Base-by-base conservation (phyloP, 163 green algal species). In the Coccomyxa subellipsoidea region DNA sequence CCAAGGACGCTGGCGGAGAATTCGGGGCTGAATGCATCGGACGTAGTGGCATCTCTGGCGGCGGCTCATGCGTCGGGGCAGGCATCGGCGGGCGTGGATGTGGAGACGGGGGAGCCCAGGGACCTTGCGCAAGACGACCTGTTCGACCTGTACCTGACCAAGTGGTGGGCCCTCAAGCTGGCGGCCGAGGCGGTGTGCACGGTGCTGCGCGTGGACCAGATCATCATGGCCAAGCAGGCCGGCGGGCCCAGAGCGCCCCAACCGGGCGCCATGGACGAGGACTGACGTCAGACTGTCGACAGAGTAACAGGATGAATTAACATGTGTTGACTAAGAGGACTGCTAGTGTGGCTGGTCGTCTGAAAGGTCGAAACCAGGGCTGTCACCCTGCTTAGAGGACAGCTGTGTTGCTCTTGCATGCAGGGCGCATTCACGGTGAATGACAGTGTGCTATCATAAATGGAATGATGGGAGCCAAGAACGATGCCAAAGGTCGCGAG, bases 151-250 rank as follows among this genome's bases (percentile, higher is more conserved):
- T 97, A 91, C 87, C 84, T 83, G 21, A 90, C 92, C 59, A 99
- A 96, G 90, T 93, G 87, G 86, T 99, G 96, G 96, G 96, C 94
- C 7, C 87, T 99, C 40, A 95, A 95, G 89, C 91, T 99, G 59
- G 93, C 96, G 6, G 90, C 92, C 6, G 97, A 99, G 69, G 97
- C 96, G 23, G 97, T 95, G 8, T 84, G 85, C 34, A 99, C 97
- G 6, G 92, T 99, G 34, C 91, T 99, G 70, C 91, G 94, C 27
- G 96, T 99, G 34, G 97, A 99, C 85, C 96, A 99, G 88, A 99
- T 99, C 85, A 99, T 99, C 92, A 98, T 99, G 96, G 90, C 92
- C 53, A 98, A 98, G 90, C 89, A 94, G 81, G 95, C 96, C 18
- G 94, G 95, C 18, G 95, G 95, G 34, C 95, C 95, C 37, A 96